Base-by-base conservation (phyloP, 768 basidiomycete genomes). In the Termitomyces sp. region DNA sequence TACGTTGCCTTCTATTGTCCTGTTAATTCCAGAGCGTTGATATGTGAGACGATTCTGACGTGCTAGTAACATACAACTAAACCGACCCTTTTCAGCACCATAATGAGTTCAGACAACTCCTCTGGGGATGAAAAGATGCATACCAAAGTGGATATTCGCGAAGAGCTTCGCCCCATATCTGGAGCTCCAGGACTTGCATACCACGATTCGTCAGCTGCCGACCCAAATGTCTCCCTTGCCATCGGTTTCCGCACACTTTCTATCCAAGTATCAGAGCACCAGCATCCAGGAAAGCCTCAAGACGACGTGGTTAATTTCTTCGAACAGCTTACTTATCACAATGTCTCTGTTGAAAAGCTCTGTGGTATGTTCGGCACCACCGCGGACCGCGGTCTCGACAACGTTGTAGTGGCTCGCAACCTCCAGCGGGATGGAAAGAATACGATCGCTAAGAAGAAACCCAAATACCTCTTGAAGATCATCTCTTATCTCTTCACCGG, bases 221-320 rank as follows among this genome's bases (percentile, higher is more conserved):
- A 45, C 31, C 53, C 39, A 7, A 54, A 49, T 10, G 56, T 41
- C 28, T 50, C 60, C 1, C 41, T 55, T 7, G 54, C 60, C 13
- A 55, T 61, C 20, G 57, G 50, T 31, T 61, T 61, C 20, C 60
- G 57, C 49, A 61, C 60, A 6, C 60, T 61, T 24, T 61, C 60
- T 5, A 58, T 61, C 34, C 60, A 61, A 20, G 53, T 61, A 18
- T 39, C 52, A 12, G 53, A 61, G 18, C 51, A 54, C 41, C 26
- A 26, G 16, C 58, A 33, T 31, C 10, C 29, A n/a, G 48, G 48
- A n/a, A 49, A 13, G n/a, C 29, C 18, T 18, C 18, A 49, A n/a
- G 48, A 49, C 2, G 47, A 48, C 12, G 48, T 49, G 48, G 48
- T 20, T 3, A 20, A 49, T 31, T 49, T 58, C 34, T 61, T 61